Evolutionary conservation across 2,329 filamentous ascomycete species (phyloP), one percentile per base, ranked within the genome.

Genomic region (Talaromyces amestolkiae): DNA sequence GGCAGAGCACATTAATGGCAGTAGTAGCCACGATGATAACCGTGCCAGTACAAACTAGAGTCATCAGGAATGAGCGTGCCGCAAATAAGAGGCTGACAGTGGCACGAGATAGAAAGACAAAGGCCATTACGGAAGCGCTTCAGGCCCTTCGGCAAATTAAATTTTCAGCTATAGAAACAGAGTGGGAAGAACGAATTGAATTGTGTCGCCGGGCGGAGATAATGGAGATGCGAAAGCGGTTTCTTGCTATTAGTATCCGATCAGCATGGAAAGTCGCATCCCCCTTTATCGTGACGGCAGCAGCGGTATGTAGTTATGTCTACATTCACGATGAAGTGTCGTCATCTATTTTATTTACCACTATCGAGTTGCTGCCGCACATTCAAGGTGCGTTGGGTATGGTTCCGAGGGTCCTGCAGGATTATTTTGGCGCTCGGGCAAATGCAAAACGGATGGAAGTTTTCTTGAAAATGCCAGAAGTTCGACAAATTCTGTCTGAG

Each of bases 81-180:
- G 37, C 61, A 86, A 88, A 92, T 71, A 88, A 90, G 63, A 80
- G 82, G 58, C 76, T 94, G 60, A 93, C 93, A 90, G 91, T 89
- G 72, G 82, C 88, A 27, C 83, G 91, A 53, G 91, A 94, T 74
- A 83, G 87, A 64, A 93, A 93, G 76, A 84, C 93, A 77, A 88
- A 85, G 0, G 85, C 92, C 17, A 84, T 94, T 33, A 91, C 89
- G 1, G 91, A 94, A 75, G 90, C 89, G 0, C 79, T 94, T 1
- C 86, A 90, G 70, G 91, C 91, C 10, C 93, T 94, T 68, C 86
- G 91, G 1, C 91, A 94, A 75, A 92, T 94, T 78, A 94, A 94
- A 72, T 93, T 94, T 70, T 90, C 90, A 0, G 91, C 91, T 0
- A 77, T 92, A 2, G 91, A 94, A 74, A 78, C 81, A 22, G 86